Evolutionary conservation across 331 rosid species (phyloP), one percentile per base, ranked within the genome.

Genomic region (Telfairia occidentalis): DNA sequence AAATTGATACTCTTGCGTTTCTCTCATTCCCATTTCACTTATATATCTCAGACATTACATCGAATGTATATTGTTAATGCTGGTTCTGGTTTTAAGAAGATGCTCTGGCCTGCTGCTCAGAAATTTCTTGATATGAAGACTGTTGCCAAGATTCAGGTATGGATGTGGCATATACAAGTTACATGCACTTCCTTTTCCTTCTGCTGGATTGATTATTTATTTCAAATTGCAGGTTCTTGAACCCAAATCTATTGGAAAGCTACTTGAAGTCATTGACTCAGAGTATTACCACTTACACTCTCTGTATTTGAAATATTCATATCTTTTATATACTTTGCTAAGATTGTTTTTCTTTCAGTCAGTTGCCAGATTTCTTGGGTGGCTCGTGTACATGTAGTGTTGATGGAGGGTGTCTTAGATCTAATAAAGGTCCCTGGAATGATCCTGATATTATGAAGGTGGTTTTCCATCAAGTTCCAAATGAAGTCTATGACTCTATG

Each of bases 51-150:
- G 98, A 92, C 98, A 9, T 75, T 92, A 75, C 90, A 92, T 81
- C 88, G 89, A 43, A 92, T 90, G 96, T 92, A 87, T 81, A 79
- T 92, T 0, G 90, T 92, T 78, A 90, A 92, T 86, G 98, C 98
- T 83, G 96, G 98, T 76, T 77, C 96, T 58, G 96, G 91, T 52
- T 92, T 92, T 83, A 92, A 84, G 83, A 92, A 82, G 87, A 83
- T 92, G 88, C 96, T 92, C 77, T 90, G 98, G 98, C 98, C 96
- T 64, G 91, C 98, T 76, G 96, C 96, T 10, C 96, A 87, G 77
- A 92, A 86, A 71, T 87, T 90, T 86, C 89, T 90, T 76, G 98
- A 92, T 70, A 55, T 86, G 38, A 86, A 92, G 83, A 92, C 98
- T 8, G 81, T 85, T 28, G 85, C 87, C 29, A 92, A 92, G 88